These are phyloP conservation scores for Petrea volubilis DNA, from an alignment of 257 asterid species.

Conservation along the genomic window DNA sequence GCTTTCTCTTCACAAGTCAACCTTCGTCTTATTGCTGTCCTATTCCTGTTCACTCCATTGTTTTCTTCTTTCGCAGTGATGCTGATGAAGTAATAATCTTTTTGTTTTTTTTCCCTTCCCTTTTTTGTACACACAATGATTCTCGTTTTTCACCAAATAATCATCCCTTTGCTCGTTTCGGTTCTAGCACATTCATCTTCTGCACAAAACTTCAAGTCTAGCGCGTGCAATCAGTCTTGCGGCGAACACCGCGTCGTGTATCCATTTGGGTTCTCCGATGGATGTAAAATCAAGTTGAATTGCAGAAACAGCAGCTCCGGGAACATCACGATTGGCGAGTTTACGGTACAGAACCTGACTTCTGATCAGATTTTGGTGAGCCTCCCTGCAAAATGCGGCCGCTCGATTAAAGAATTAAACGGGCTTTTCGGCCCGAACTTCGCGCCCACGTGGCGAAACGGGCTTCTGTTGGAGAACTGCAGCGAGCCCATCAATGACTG, in stretches of 20 bases:
- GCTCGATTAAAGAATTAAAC: slow-evolving; percentile 40
- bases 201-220: slow-evolving; percentile 12
- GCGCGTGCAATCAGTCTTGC: slow-evolving; percentile 36
- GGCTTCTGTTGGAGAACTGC: slow-evolving; percentile 57
- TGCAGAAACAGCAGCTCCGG: slow-evolving; percentile 35
- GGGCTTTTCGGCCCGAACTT: slow-evolving; percentile 38
- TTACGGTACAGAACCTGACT: slow-evolving; percentile 49
- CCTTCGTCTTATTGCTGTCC: slow-evolving; percentile 19
- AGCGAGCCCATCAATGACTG: slow-evolving; percentile 36
- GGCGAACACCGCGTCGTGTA: slow-evolving; percentile 34
- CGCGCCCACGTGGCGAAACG: slow-evolving; percentile 62
- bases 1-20: slow-evolving; percentile 36
- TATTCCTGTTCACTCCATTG: not conserved
- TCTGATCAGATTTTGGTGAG: slow-evolving; percentile 39
- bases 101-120: not conserved
- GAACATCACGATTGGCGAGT: slow-evolving; percentile 38
- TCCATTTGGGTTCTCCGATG: slow-evolving; percentile 72
- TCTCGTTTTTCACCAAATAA: slow-evolving; percentile 17
- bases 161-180: slow-evolving; percentile 21
- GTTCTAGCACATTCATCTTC: slow-evolving; percentile 19
- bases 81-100: slow-evolving; percentile 16
- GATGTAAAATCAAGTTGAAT: slow-evolving; percentile 48
- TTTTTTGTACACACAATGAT: slow-evolving; percentile 26
- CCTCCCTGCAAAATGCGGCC: slow-evolving; percentile 59
- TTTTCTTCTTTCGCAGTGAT: not conserved